A percentile compares a stretch with the other conserved stretches of the same genome.
phyloP scores from a whole-genome alignment of 805 yeast species.

The Candida wancherniae region DNA sequence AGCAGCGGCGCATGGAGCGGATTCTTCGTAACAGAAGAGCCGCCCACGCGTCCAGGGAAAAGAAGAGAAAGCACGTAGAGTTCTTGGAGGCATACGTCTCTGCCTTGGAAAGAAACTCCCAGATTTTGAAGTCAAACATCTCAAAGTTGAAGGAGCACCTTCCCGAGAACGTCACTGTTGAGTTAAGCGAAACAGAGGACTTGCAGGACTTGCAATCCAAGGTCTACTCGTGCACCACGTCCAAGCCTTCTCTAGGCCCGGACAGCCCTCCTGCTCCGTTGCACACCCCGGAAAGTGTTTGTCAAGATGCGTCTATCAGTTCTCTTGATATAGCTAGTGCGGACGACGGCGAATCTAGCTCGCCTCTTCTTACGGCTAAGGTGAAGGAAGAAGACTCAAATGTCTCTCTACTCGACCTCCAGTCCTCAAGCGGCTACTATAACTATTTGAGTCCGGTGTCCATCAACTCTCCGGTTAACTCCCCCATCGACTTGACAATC shows the following conservation, averaged over 20 bases:
- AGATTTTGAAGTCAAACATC: constrained; percentile 22
- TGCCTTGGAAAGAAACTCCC: constrained; percentile 36
- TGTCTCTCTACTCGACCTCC: constrained; percentile 6
- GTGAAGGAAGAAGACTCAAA: constrained; percentile 11
- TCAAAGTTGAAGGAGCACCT: constrained; percentile 13
- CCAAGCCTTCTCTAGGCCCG: constrained; percentile 2
- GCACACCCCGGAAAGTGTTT: constrained; percentile 6
- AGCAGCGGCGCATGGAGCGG: constrained; percentile 90
- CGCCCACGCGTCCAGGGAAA: constrained; percentile 95
- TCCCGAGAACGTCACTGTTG: constrained; percentile 8
- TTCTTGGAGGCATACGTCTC: constrained; percentile 62
- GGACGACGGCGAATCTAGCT: constrained; percentile 3
- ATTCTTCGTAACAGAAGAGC: constrained; percentile 92
- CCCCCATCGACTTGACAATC: constrained; percentile 38
- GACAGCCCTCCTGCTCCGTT: constrained; percentile 4
- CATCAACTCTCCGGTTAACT: constrained; percentile 34
- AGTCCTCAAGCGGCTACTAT: constrained; percentile 17
- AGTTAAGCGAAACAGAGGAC: constrained; percentile 12
- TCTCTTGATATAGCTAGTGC: constrained; percentile 1
- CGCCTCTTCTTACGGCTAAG: constrained; percentile 2
- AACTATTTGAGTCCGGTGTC: constrained; percentile 42
- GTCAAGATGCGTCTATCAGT: constrained; percentile 2
- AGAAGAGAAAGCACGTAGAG: constrained; percentile 90
- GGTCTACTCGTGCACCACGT: constrained; percentile 10
- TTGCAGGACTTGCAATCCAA: constrained; percentile 12